Percentiles rank a stretch among this genome's conserved stretches.
These are phyloP conservation scores for Pestalotiopsis sp. DNA, from an alignment of 2,329 filamentous ascomycete species.

Conservation along the genomic window DNA sequence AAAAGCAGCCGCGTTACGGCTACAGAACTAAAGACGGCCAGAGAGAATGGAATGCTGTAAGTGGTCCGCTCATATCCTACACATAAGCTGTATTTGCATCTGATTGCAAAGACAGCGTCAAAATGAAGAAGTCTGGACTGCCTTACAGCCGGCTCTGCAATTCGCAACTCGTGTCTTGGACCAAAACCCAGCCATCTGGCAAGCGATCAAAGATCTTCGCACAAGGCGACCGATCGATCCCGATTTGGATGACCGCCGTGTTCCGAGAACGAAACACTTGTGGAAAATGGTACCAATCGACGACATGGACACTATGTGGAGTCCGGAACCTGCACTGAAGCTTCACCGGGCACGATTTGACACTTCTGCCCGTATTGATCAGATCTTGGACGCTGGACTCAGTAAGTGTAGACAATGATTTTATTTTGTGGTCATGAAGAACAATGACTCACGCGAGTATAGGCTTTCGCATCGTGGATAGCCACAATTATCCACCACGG, in stretches of 20 bases:
- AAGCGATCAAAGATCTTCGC: conserved; percentile 23
- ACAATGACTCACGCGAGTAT: background rate
- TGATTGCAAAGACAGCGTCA: background rate
- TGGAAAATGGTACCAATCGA: conserved; percentile 7
- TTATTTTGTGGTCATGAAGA: background rate
- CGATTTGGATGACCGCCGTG: background rate
- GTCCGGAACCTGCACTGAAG: background rate
- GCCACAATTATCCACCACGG: background rate
- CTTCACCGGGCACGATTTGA: background rate
- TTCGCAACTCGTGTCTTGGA: conserved; percentile 23
- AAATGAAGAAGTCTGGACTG: conserved; percentile 28
- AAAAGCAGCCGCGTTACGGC: conserved; percentile 17
- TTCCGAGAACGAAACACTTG: background rate
- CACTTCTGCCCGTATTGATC: background rate
- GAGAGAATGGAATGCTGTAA: conserved; percentile 23
- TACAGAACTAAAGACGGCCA: conserved; percentile 27
- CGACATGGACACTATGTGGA: background rate
- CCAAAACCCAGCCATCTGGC: conserved; percentile 15
- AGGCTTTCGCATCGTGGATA: background rate
- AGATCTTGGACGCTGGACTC: background rate
- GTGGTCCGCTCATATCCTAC: background rate
- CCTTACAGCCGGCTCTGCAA: conserved; percentile 29
- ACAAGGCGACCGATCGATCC: conserved; percentile 16
- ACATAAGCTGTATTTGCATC: too few relatives aligned
- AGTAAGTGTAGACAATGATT: background rate